Percentiles rank a stretch among this genome's conserved stretches.
These are phyloP conservation scores for Starmerella powellii DNA, from an alignment of 805 yeast genomes.

Conservation along the genomic window DNA sequence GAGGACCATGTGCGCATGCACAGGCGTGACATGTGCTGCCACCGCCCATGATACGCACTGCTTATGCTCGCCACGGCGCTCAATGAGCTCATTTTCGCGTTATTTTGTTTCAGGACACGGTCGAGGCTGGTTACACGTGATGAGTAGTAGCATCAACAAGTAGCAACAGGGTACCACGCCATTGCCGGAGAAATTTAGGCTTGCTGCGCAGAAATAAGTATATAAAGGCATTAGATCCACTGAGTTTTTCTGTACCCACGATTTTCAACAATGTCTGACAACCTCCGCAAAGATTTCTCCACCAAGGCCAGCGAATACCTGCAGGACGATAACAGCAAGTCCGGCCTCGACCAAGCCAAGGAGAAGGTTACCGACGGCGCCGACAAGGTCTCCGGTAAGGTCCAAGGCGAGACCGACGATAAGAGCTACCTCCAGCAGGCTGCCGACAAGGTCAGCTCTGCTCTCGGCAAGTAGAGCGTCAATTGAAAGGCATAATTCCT, in stretches of 20 bases:
- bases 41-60: too few relatives aligned
- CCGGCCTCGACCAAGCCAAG: conserved; percentile 51
- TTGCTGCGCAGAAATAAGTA: background rate
- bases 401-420: conserved; percentile 41
- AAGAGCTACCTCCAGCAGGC: conserved; percentile 45
- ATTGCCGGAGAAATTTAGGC: background rate
- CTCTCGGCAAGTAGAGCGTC: conserved; percentile 20
- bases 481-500: too few relatives aligned
- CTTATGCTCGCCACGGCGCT: too few relatives aligned
- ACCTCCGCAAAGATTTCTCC: conserved; percentile 63
- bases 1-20: too few relatives aligned
- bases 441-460: conserved; percentile 16
- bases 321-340: conserved; percentile 60
- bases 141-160: too few relatives aligned
- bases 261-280: conserved; percentile 21
- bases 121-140: too few relatives aligned
- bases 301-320: conserved; percentile 56
- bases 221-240: background rate
- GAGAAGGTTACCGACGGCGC: conserved; percentile 52
- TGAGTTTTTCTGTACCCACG: background rate
- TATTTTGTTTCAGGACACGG: too few relatives aligned
- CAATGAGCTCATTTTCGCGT: too few relatives aligned
- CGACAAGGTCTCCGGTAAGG: conserved; percentile 49
- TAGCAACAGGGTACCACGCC: too few relatives aligned
- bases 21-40: too few relatives aligned